These are phyloP conservation scores for Tylopilus cervinicoccineus DNA, from an alignment of 768 basidiomycete species.

Conservation along the genomic window DNA sequence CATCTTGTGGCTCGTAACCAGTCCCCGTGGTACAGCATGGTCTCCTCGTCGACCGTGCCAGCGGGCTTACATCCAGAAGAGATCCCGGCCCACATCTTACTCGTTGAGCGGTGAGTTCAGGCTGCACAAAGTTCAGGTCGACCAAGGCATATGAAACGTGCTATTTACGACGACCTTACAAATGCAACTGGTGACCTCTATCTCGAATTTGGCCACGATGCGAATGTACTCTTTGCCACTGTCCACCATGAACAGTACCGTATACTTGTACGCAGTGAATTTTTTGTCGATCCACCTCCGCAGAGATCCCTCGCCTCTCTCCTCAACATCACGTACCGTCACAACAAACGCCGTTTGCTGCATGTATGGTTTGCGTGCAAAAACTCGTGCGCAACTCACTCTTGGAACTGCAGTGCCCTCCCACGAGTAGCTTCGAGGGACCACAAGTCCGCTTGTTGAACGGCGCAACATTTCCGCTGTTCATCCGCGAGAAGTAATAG, in stretches of 20 bases:
- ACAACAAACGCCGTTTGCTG: slow-evolving; percentile 40
- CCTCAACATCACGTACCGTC: slow-evolving; percentile 33
- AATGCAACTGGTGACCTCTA: slow-evolving; percentile 35
- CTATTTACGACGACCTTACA: slow-evolving; percentile 24
- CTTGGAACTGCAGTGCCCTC: background rate
- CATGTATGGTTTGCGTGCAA: slow-evolving; percentile 39
- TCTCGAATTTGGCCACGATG: slow-evolving; percentile 43
- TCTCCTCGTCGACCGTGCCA: slow-evolving; percentile 35
- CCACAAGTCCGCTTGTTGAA: slow-evolving; percentile 43
- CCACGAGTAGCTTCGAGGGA: slow-evolving; percentile 23
- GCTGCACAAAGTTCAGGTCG: background rate
- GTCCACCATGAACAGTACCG: slow-evolving; percentile 32
- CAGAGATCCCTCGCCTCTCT: slow-evolving; percentile 34
- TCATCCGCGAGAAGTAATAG: slow-evolving; percentile 28
- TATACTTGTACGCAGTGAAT: background rate
- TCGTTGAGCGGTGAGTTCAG: slow-evolving; percentile 35
- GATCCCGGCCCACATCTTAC: slow-evolving; percentile 37
- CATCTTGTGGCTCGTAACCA: slow-evolving; percentile 34
- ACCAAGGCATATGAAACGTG: background rate
- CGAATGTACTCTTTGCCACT: slow-evolving; percentile 37
- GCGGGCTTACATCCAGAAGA: slow-evolving; percentile 32
- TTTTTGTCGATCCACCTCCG: background rate
- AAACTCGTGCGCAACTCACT: slow-evolving; percentile 24
- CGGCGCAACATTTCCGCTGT: slow-evolving; percentile 36
- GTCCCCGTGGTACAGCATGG: slow-evolving; percentile 42